Base-by-base conservation (phyloP, 2,329 filamentous ascomycete genomes). In the Atkinsonella texensis region DNA sequence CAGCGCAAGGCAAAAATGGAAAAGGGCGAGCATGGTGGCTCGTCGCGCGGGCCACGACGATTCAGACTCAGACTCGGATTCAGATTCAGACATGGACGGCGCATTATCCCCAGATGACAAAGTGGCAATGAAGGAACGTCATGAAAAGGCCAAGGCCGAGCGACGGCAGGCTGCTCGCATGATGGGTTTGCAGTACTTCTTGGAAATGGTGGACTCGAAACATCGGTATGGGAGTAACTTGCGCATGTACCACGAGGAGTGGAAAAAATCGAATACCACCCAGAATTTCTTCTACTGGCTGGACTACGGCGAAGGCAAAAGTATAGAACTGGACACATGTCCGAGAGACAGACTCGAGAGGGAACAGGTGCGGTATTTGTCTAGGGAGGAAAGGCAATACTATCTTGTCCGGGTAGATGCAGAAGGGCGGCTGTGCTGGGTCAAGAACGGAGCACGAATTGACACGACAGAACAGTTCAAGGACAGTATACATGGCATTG, bases 201-300 rank as follows among this genome's bases (percentile, higher is more conserved):
- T 82, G 12, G 79, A 95, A 61, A 90, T 95, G 85, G 83, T 91
- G 8, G 87, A 93, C 63, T 70, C 83, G 46, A 90, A 94, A 65
- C 89, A 96, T 63, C 80, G 89, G 4, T 94, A 95, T 61, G 90
- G 89, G 4, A 85, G 83, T 50, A 94, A 93, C 58, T 68, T 95
- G 48, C 76, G 86, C 33, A 77, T 80, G 33, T 96, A 95, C 59
- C 90, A 96, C 61, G 79, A 81, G 53, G 81, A 86, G 57, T 96
- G 90, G 90, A 89, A 89, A 65, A 80, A 77, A 54, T 73, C 80
- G 1, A 74, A 86, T 31, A 91, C 88, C 0, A 79, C 81, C 4
- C 85, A 95, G 64, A 95, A 93, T 63, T 96, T 90, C 74, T 95
- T 95, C 65, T 91, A 89, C 68, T 95, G 90, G 89, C 74, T 95